Percentiles rank a stretch among this genome's conserved stretches.
These are phyloP conservation scores for Fusarium agapanthi DNA, from an alignment of 2,329 filamentous ascomycete species.

Conservation along the genomic window DNA sequence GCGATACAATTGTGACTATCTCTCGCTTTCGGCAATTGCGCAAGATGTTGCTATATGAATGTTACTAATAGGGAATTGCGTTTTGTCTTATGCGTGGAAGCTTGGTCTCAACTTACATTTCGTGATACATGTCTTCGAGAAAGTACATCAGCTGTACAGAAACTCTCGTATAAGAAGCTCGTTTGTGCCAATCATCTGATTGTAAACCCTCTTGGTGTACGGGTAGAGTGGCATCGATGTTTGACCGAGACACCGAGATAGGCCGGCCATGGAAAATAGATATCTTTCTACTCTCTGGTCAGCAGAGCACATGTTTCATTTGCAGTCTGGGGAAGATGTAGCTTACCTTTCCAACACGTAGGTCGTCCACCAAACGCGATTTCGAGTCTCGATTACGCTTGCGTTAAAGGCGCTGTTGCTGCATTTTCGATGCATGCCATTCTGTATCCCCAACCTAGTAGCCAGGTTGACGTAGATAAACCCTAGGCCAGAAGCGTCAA, in stretches of 20 bases:
- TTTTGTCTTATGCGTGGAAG: neutral
- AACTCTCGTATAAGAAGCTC: neutral
- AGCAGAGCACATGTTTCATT: neutral
- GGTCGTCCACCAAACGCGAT: neutral
- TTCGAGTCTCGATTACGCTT: neutral
- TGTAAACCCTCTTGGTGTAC: neutral
- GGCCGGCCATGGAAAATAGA: conserved; percentile 1
- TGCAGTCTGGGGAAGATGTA: neutral
- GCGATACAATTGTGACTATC: neutral
- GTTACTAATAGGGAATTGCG: neutral
- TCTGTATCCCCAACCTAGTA: neutral
- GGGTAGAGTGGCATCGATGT: neutral
- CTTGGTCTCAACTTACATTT: neutral
- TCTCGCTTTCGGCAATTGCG: neutral
- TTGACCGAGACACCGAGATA: neutral
- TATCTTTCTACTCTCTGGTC: neutral
- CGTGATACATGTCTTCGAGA: conserved; percentile 2
- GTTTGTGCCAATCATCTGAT: neutral
- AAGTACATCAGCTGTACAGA: neutral
- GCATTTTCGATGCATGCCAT: conserved; percentile 1
- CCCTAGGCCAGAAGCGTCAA: neutral
- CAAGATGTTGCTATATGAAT: neutral
- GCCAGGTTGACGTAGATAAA: neutral
- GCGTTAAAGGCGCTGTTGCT: neutral
- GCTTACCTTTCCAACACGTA: neutral